phyloP scores from a whole-genome alignment of 176 grass and related monocot genomes.

The Lolium multiflorum region DNA sequence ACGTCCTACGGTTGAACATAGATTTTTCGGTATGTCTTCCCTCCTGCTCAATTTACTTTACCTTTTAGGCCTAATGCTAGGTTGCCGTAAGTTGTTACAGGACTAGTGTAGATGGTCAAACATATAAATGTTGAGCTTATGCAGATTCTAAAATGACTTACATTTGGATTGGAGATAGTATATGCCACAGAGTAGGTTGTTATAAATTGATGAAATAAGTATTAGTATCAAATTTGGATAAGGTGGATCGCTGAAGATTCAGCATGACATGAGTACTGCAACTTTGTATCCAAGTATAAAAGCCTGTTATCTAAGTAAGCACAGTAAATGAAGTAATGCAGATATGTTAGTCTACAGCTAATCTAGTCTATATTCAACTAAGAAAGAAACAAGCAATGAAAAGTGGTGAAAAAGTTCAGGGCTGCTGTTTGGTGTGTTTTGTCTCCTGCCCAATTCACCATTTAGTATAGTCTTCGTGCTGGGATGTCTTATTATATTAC shows the following conservation, averaged over 20 bases:
- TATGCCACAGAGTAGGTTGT: background rate
- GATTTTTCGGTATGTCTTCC: background rate
- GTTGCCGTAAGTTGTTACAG: background rate
- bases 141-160: background rate
- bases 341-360: too few relatives aligned
- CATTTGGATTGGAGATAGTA: background rate
- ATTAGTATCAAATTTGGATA: background rate
- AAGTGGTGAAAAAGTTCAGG: background rate
- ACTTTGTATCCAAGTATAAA: background rate
- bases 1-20: background rate
- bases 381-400: background rate
- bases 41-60: background rate
- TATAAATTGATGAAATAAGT: slow-evolving; percentile 10
- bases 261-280: background rate
- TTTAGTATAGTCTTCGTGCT: background rate
- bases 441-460: background rate
- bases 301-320: background rate
- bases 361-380: background rate
- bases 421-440: background rate
- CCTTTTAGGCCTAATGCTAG: background rate
- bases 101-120: background rate
- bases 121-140: background rate
- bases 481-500: background rate
- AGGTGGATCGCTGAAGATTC: background rate
- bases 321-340: background rate